Percentiles rank a stretch among this genome's conserved stretches.
These are phyloP conservation scores for Berkeleyomyces rouxiae DNA, from an alignment of 2,329 filamentous ascomycete genomes.

Conservation along the genomic window DNA sequence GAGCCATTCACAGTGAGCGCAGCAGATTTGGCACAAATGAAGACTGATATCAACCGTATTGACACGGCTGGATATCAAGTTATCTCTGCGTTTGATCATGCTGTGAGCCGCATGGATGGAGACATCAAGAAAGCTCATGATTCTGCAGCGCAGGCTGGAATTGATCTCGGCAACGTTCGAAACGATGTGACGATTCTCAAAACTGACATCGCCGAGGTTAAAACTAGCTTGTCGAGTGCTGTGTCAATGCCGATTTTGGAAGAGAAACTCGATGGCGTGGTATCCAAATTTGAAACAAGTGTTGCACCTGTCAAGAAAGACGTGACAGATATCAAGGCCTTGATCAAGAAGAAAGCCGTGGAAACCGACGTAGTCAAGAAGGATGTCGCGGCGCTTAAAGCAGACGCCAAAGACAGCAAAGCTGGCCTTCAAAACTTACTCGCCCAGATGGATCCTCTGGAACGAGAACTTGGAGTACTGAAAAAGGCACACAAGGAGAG, in stretches of 20 bases:
- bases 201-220: constrained; percentile 17
- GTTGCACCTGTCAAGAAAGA: background rate
- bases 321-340: background rate
- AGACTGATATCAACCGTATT: constrained; percentile 22
- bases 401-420: background rate
- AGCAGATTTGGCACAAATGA: constrained; percentile 4
- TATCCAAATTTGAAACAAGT: background rate
- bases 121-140: constrained; percentile 22
- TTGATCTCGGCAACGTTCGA: constrained; percentile 16
- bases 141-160: constrained; percentile 18
- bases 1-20: constrained; percentile 3
- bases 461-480: constrained; percentile 17
- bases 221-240: background rate
- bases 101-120: constrained; percentile 21
- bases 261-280: background rate
- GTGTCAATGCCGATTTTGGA: background rate
- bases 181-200: constrained; percentile 19
- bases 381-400: background rate
- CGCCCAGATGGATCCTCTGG: constrained; percentile 4
- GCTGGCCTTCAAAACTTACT: background rate
- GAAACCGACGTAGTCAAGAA: background rate
- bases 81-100: constrained; percentile 23
- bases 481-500: constrained; percentile 17
- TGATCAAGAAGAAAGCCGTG: background rate
- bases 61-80: constrained; percentile 24